phyloP scores from a whole-genome alignment of 2,329 filamentous ascomycete species.

The Exophiala lecanii-corni region DNA sequence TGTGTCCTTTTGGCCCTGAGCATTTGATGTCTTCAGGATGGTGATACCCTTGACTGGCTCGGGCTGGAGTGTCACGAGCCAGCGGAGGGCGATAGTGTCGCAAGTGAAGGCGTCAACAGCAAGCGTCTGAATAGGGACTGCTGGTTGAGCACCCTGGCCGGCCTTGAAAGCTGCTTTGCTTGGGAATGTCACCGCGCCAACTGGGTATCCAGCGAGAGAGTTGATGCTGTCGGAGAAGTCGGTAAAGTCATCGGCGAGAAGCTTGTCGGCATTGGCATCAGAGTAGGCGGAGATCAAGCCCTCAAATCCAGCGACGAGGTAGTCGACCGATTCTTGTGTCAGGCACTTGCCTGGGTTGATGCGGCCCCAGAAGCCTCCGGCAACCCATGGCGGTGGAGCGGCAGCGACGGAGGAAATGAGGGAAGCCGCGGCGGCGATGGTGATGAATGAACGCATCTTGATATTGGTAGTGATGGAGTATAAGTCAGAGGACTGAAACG shows the following conservation, averaged over 20 bases:
- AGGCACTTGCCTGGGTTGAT: conserved; percentile 17
- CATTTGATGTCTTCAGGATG: conserved; percentile 27
- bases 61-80: conserved; percentile 25
- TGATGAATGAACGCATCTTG: conserved; percentile 19
- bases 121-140: conserved; percentile 28
- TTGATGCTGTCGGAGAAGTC: conserved; percentile 36
- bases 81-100: conserved; percentile 31
- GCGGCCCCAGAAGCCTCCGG: conserved; percentile 11
- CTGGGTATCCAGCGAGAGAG: conserved; percentile 26
- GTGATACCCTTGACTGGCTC: conserved; percentile 32
- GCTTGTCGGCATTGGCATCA: conserved; percentile 11
- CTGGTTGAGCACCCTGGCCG: conserved; percentile 26
- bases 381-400: conserved; percentile 14
- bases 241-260: conserved; percentile 28
- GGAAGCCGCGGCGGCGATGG: conserved; percentile 15
- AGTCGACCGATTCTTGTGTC: conserved; percentile 8
- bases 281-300: conserved; percentile 20
- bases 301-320: conserved; percentile 17
- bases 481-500: conserved; percentile 5
- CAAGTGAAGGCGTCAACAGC: conserved; percentile 29
- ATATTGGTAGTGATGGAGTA: conserved; percentile 1
- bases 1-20: conserved; percentile 15
- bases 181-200: conserved; percentile 31
- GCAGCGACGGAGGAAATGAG: conserved; percentile 18
- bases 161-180: conserved; percentile 30